Percentiles rank a stretch among this genome's conserved stretches.
Evolutionary conservation across 345 rosid genomes (phyloP).

Genomic region (Hevea brasiliensis): DNA sequence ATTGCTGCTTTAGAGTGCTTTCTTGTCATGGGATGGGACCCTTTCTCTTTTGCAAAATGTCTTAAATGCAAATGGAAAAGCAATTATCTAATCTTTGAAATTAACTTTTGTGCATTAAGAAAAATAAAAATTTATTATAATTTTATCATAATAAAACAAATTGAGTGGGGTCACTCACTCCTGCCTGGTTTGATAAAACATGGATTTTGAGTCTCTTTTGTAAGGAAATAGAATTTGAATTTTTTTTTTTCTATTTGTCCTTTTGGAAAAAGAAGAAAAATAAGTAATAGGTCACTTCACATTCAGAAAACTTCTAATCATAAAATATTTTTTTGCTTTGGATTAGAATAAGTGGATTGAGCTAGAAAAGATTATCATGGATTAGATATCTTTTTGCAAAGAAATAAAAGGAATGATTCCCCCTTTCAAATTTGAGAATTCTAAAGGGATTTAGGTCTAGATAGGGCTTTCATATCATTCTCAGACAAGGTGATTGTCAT

Average conservation of each 20-base stretch:
- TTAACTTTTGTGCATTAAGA: slow-evolving; percentile 15
- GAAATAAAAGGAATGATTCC: not conserved
- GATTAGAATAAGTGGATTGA: not conserved
- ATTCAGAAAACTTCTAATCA: too few species aligned
- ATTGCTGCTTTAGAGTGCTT: slow-evolving; percentile 37
- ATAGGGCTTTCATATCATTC: slow-evolving; percentile 45
- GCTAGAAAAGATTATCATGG: not conserved
- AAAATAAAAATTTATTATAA: not conserved
- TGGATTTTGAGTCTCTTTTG: not conserved
- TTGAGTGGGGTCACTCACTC: too few species aligned
- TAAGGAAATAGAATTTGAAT: too few species aligned
- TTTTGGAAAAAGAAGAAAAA: too few species aligned
- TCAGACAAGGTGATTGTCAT: slow-evolving; percentile 41
- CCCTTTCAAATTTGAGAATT: slow-evolving; percentile 13
- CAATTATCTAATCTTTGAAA: slow-evolving; percentile 23
- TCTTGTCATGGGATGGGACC: slow-evolving; percentile 45
- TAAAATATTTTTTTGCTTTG: not conserved
- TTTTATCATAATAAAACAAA: not conserved
- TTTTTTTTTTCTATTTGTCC: not conserved
- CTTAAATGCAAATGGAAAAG: slow-evolving; percentile 35
- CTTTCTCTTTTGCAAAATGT: slow-evolving; percentile 39
- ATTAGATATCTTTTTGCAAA: not conserved
- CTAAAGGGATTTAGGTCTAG: slow-evolving; percentile 12
- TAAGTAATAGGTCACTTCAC: too few species aligned
- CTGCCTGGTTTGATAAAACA: not conserved